These are phyloP conservation scores for Nicotiana rustica DNA, from an alignment of 305 asterid genomes.

Conservation along the genomic window DNA sequence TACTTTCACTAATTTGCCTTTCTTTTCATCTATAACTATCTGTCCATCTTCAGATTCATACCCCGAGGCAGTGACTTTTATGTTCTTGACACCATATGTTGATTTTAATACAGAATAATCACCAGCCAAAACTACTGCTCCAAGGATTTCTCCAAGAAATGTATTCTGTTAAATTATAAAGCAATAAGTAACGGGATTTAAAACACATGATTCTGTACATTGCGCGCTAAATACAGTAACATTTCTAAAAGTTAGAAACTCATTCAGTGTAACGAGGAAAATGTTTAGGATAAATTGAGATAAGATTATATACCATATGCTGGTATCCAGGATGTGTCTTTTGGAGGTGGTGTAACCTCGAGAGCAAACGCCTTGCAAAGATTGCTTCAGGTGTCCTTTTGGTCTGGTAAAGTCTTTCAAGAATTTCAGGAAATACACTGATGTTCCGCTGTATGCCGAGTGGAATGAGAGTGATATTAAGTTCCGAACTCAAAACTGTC, in stretches of 20 bases:
- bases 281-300: background rate
- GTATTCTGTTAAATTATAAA: slow-evolving; percentile 52
- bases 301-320: slow-evolving; percentile 63
- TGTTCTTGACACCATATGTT: slow-evolving; percentile 43
- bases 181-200: background rate
- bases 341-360: slow-evolving; percentile 62
- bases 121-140: slow-evolving; percentile 72
- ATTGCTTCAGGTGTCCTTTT: slow-evolving; percentile 72
- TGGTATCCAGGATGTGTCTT: slow-evolving; percentile 58
- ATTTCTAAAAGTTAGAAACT: background rate
- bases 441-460: slow-evolving; percentile 69
- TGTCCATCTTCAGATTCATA: slow-evolving; percentile 70
- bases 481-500: slow-evolving; percentile 58
- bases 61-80: slow-evolving; percentile 63
- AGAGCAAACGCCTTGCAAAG: slow-evolving; percentile 59
- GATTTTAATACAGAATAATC: slow-evolving; percentile 53
- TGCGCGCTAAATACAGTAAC: background rate
- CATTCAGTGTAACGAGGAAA: background rate
- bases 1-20: slow-evolving; percentile 62
- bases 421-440: slow-evolving; percentile 43
- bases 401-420: slow-evolving; percentile 45
- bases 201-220: background rate
- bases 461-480: slow-evolving; percentile 74
- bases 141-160: slow-evolving; percentile 79
- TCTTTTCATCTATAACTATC: slow-evolving; percentile 43